These are phyloP conservation scores for Solanum sparsipilum DNA, from an alignment of 257 asterid genomes.

Conservation along the genomic window DNA sequence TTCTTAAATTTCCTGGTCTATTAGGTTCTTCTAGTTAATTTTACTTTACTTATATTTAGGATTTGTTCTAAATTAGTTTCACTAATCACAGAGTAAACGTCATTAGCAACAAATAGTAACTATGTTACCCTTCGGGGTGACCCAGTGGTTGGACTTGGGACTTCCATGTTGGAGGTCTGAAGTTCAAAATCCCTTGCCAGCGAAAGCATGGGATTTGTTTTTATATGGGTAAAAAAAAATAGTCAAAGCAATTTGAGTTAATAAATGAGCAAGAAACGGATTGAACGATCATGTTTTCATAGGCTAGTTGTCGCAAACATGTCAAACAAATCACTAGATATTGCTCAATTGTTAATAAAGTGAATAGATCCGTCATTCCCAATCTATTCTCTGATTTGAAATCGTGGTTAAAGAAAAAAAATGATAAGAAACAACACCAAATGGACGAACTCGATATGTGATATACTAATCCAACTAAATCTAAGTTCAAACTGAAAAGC, in stretches of 20 bases:
- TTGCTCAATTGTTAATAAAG: not conserved
- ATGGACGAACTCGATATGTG: not conserved
- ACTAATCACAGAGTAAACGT: too few relatives aligned
- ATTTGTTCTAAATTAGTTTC: too few relatives aligned
- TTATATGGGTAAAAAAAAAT: too few relatives aligned
- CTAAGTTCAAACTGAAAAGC: not conserved
- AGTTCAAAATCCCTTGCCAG: too few relatives aligned
- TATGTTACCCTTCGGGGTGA: too few relatives aligned
- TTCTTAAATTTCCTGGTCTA: too few relatives aligned
- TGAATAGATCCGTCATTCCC: not conserved
- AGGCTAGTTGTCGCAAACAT: not conserved
- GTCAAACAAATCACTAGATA: not conserved
- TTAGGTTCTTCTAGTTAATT: too few relatives aligned
- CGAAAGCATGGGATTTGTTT: too few relatives aligned
- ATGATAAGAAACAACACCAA: not conserved
- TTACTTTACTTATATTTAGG: too few relatives aligned
- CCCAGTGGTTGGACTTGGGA: too few relatives aligned
- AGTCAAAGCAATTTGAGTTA: not conserved
- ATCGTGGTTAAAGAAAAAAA: not conserved
- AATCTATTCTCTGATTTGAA: not conserved
- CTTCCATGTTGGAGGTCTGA: too few relatives aligned
- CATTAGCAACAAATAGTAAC: not conserved
- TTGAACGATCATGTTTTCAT: not conserved
- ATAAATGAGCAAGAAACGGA: accelerated
- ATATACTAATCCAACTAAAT: not conserved